These are phyloP conservation scores for Saccharomycopsis schoenii DNA, from an alignment of 805 yeast genomes.

Conservation along the genomic window DNA sequence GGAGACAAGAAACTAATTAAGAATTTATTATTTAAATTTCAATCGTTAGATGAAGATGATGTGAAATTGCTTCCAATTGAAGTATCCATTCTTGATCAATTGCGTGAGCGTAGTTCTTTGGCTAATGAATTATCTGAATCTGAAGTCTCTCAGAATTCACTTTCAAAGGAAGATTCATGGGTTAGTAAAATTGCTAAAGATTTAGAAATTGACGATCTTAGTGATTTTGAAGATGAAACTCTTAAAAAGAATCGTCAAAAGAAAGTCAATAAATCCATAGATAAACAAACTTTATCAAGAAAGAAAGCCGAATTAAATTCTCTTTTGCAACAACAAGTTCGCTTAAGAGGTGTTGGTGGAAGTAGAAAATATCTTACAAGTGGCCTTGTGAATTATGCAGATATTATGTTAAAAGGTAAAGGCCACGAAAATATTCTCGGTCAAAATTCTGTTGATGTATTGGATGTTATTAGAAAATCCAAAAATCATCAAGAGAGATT, in stretches of 20 bases:
- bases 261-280: conserved; percentile 41
- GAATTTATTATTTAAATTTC: not conserved
- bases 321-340: conserved; percentile 46
- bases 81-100: conserved; percentile 56
- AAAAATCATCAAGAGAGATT: conserved; percentile 15
- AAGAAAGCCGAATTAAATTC: conserved; percentile 44
- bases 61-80: conserved; percentile 70
- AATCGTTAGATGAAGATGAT: conserved; percentile 25
- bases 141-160: conserved; percentile 46
- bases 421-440: conserved; percentile 67
- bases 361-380: conserved; percentile 64
- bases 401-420: conserved; percentile 55
- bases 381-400: conserved; percentile 71
- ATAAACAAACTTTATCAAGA: conserved; percentile 37
- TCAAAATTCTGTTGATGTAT: conserved; percentile 54
- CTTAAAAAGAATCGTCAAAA: conserved; percentile 53
- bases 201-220: conserved; percentile 65
- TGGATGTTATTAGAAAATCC: conserved; percentile 41
- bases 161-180: conserved; percentile 70
- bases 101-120: conserved; percentile 56
- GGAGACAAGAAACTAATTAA: conserved; percentile 2
- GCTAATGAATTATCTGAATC: conserved; percentile 73
- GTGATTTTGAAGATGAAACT: conserved; percentile 61
- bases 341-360: conserved; percentile 23
- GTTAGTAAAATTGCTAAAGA: conserved; percentile 87